Evolutionary conservation across 768 basidiomycete genomes (phyloP).

Genomic region (Naganishia vaughanmartiniae): DNA sequence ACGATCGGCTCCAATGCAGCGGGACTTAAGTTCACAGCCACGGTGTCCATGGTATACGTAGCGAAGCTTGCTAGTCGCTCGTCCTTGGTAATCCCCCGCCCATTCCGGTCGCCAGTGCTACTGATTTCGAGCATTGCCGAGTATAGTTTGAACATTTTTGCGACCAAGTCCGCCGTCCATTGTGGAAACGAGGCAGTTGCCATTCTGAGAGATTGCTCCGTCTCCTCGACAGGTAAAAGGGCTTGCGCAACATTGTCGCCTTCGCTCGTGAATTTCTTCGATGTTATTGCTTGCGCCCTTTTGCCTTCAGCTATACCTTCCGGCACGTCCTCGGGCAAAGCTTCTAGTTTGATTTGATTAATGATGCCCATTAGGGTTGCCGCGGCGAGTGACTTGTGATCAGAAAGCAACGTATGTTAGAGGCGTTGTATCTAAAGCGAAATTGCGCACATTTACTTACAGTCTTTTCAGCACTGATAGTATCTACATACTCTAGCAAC

Average conservation of each 20-base stretch:
- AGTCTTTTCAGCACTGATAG: slow-evolving; percentile 63
- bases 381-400: slow-evolving; percentile 30
- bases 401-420: no score
- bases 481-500: slow-evolving; percentile 60
- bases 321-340: slow-evolving; percentile 55
- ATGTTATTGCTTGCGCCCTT: background rate
- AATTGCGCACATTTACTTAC: slow-evolving; percentile 54
- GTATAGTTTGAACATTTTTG: slow-evolving; percentile 28
- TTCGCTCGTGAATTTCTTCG: background rate
- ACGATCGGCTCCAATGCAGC: slow-evolving; percentile 79
- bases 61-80: slow-evolving; percentile 20
- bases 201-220: slow-evolving; percentile 23
- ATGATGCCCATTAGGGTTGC: slow-evolving; percentile 63
- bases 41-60: slow-evolving; percentile 18
- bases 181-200: slow-evolving; percentile 23
- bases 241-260: slow-evolving; percentile 4
- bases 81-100: slow-evolving; percentile 13
- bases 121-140: slow-evolving; percentile 28
- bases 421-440: background rate
- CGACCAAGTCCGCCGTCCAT: slow-evolving; percentile 27
- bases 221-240: slow-evolving; percentile 17
- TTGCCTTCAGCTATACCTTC: slow-evolving; percentile 21
- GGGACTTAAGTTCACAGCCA: slow-evolving; percentile 60
- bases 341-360: slow-evolving; percentile 71
- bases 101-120: slow-evolving; percentile 24